Evolutionary conservation across 768 basidiomycete genomes (phyloP), one percentile per base, ranked within the genome.

Genomic region (Mycena belliarum): DNA sequence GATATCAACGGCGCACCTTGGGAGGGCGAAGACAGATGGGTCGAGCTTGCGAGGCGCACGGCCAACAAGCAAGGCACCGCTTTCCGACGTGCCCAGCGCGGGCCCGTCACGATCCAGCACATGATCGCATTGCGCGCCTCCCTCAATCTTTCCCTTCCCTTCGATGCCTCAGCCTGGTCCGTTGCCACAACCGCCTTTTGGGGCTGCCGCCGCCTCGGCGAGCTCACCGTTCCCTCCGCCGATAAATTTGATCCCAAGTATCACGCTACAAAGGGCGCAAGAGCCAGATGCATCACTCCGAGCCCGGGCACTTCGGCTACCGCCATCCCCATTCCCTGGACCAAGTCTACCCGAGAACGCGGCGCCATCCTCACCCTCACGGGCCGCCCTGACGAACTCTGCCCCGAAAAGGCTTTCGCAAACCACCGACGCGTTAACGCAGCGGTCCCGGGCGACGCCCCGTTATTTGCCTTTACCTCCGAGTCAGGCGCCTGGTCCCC

Each of bases 161-260:
- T 69, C 11, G 63, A 76, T 47, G 71, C 73, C 2, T 72, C 75
- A 0, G 37, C 76, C 11, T 77, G 69, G 67, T 76, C 77, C 0
- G 33, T 68, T 0, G 75, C 77, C 0, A 41, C 58, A 0, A 35
- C 60, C 0, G 66, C 75, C 0, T 79, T 79, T 58, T 79, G 70
- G 67, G 69, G 76, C 14, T 71, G 68, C 20, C 42, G 67, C 0
- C 49, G 65, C 3, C 51, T 52, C 14, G 51, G 50, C 0, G 41
- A 52, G 15, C 41, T 52, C 21, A 52, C 50, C 7, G 20, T 52
- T 20, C 40, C 40, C 11, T n/a, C 40, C 16, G 6, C 11, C 40
- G 40, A 41, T 2, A 41, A 41, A 20, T 41, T 41, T 12, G 40
- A 41, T 20, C 40, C 40, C 4, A n/a, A 23, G 9, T 41, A 4